A percentile compares a stretch with the other conserved stretches of the same genome.
Evolutionary conservation across 1,284 basidiomycete species (phyloP).

Genomic region (Coriolopsis trogii): DNA sequence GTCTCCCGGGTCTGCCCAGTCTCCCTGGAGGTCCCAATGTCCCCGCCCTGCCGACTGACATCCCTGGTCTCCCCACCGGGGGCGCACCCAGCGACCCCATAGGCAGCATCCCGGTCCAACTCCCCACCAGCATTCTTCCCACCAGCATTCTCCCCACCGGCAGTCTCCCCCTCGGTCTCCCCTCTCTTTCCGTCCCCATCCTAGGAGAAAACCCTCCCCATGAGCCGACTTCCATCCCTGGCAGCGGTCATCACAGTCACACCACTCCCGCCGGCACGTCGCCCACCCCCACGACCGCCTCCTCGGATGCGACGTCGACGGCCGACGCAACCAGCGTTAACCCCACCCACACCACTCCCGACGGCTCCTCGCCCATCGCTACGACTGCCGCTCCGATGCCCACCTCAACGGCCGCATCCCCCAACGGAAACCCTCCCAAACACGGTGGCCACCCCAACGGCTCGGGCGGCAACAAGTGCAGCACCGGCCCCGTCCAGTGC

Average conservation of each 20-base stretch:
- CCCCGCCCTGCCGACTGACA: neutral
- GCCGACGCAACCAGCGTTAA: neutral
- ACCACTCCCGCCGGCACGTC: neutral
- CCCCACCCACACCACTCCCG: neutral
- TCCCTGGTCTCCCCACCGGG: slow-evolving; percentile 3
- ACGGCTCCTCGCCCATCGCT: neutral
- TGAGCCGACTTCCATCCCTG: too few relatives aligned
- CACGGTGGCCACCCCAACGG: neutral
- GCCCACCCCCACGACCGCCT: neutral
- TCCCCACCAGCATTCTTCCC: neutral
- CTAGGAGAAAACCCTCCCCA: too few relatives aligned
- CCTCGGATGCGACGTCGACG: neutral
- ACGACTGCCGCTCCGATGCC: neutral
- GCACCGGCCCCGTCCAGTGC: slow-evolving; percentile 32
- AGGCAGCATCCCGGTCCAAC: neutral
- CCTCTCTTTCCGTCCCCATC: too few relatives aligned
- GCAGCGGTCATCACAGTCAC: neutral
- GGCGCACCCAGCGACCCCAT: neutral
- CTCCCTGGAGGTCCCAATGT: neutral
- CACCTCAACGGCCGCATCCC: neutral
- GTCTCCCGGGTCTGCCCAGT: neutral
- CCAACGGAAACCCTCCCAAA: neutral
- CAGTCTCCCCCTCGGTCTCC: too few relatives aligned
- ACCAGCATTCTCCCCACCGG: neutral
- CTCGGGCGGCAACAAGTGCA: slow-evolving; percentile 22